These are phyloP conservation scores for Lyophyllum semitale DNA, from an alignment of 768 basidiomycete genomes.

Conservation along the genomic window DNA sequence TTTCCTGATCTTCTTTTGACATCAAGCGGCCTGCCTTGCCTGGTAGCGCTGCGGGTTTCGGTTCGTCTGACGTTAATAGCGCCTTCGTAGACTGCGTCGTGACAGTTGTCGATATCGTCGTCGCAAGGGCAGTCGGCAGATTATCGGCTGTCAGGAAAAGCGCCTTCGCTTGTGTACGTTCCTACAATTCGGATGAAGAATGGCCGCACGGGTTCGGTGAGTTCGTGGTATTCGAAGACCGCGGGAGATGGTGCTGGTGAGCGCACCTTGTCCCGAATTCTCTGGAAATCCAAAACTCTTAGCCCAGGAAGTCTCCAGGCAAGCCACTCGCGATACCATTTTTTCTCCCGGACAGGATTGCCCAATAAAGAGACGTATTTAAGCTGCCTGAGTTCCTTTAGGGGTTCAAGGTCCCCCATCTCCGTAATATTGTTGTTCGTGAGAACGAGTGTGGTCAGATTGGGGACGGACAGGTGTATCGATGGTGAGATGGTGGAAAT, in stretches of 20 bases:
- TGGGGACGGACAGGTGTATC: conserved; percentile 81
- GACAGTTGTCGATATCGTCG: conserved; percentile 72
- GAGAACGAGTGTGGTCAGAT: conserved; percentile 80
- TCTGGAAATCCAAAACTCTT: conserved; percentile 93
- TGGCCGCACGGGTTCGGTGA: conserved; percentile 21
- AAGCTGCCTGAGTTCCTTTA: conserved; percentile 74
- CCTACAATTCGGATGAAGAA: conserved; percentile 46
- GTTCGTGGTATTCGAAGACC: conserved; percentile 25
- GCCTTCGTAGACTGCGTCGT: conserved; percentile 67
- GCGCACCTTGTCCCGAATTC: conserved; percentile 92
- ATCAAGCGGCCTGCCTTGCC: conserved; percentile 84
- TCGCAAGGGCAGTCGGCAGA: conserved; percentile 78
- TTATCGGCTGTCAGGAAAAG: conserved; percentile 83
- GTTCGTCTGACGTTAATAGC: conserved; percentile 73
- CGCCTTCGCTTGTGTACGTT: conserved; percentile 71
- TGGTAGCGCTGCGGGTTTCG: conserved; percentile 54
- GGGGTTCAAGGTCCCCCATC: conserved; percentile 82
- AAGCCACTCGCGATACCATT: conserved; percentile 97
- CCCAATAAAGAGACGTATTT: conserved; percentile 78
- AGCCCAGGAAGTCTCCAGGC: conserved; percentile 84
- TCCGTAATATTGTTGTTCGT: conserved; percentile 82
- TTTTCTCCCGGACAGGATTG: conserved; percentile 86
- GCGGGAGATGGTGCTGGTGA: conserved; percentile 37
- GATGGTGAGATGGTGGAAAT: conserved; percentile 81
- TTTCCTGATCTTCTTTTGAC: conserved; percentile 89